phyloP scores from a whole-genome alignment of 192 early-diverging fungal species.

The Backusella tuberculispora region DNA sequence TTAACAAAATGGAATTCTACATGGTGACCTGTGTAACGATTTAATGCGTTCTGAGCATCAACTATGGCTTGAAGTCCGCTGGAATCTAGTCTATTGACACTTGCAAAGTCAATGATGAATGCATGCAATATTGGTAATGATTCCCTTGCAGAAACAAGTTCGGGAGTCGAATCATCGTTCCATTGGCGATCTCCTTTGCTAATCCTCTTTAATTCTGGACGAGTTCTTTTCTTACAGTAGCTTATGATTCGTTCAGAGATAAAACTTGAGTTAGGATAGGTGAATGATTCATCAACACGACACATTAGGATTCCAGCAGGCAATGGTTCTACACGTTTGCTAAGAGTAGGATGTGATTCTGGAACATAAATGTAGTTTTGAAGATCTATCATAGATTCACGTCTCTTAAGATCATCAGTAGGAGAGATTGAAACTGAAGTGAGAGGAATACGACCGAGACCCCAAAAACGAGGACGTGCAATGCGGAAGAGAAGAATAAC shows the following conservation, averaged over 20 bases:
- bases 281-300: constrained; percentile 69
- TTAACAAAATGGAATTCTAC: constrained; percentile 46
- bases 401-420: background rate
- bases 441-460: constrained; percentile 49
- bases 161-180: constrained; percentile 40
- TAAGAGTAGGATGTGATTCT: constrained; percentile 33
- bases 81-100: constrained; percentile 43
- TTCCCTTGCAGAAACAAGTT: constrained; percentile 32
- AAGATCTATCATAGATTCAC: background rate
- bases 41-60: constrained; percentile 39
- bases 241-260: constrained; percentile 59
- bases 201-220: background rate
- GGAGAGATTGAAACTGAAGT: background rate
- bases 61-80: constrained; percentile 45
- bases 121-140: constrained; percentile 38
- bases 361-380: constrained; percentile 41
- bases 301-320: constrained; percentile 75
- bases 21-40: constrained; percentile 36
- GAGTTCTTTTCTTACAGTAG: constrained; percentile 30
- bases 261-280: constrained; percentile 75
- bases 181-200: constrained; percentile 38
- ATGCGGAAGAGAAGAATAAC: constrained; percentile 78
- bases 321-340: constrained; percentile 35
- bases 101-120: constrained; percentile 40
- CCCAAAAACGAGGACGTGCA: constrained; percentile 69